A percentile compares a stretch with the other conserved stretches of the same genome.
Evolutionary conservation across 2,329 filamentous ascomycete genomes (phyloP).

Genomic region (Anthostomella pinea): DNA sequence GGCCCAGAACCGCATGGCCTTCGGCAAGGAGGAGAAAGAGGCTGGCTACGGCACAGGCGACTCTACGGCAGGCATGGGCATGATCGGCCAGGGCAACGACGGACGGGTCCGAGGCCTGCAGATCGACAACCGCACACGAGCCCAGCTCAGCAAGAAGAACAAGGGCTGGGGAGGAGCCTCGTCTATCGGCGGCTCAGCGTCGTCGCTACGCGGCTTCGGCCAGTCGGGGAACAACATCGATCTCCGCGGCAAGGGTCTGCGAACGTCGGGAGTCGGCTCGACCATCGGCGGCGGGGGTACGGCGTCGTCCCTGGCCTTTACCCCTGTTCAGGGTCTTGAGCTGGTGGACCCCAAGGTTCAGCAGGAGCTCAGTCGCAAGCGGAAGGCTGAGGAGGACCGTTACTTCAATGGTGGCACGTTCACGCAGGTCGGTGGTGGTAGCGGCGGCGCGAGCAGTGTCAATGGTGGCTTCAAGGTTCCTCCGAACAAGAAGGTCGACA

Average conservation of each 20-base stretch:
- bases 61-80: slow-evolving; percentile 82
- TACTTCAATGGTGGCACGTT: slow-evolving; percentile 99
- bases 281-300: slow-evolving; percentile 68
- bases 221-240: slow-evolving; percentile 62
- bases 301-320: slow-evolving; percentile 86
- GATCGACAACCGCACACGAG: slow-evolving; percentile 88
- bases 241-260: slow-evolving; percentile 74
- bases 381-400: slow-evolving; percentile 89
- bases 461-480: slow-evolving; percentile 80
- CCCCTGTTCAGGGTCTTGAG: slow-evolving; percentile 90
- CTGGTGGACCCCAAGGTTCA: slow-evolving; percentile 90
- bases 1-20: slow-evolving; percentile 92
- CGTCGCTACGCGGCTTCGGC: slow-evolving; percentile 77
- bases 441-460: slow-evolving; percentile 29
- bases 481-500: slow-evolving; percentile 69
- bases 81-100: slow-evolving; percentile 87
- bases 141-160: slow-evolving; percentile 91
- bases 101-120: slow-evolving; percentile 86
- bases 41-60: slow-evolving; percentile 87
- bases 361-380: slow-evolving; percentile 82
- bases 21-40: slow-evolving; percentile 93
- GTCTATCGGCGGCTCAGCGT: slow-evolving; percentile 64
- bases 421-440: slow-evolving; percentile 71
- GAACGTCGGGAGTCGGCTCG: slow-evolving; percentile 77
- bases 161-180: slow-evolving; percentile 86